phyloP scores from a whole-genome alignment of 2,329 filamentous ascomycete genomes.

The Leptographium flavum region DNA sequence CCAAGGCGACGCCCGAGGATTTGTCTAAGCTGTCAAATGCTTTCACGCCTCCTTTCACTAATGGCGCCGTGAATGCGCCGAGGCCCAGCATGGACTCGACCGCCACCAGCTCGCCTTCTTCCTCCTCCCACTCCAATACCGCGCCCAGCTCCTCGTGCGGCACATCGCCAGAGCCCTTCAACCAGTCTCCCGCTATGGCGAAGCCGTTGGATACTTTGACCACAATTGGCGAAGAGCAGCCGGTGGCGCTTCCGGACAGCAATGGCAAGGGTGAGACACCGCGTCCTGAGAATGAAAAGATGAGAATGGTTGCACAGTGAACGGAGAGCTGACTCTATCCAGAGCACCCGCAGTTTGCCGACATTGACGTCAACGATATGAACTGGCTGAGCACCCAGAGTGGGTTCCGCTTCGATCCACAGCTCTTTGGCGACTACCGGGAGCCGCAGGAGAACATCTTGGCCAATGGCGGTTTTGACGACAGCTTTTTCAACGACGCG shows the following conservation, averaged over 20 bases:
- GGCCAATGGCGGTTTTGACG: conserved; percentile 54
- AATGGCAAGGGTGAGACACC: no score
- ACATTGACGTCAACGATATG: conserved; percentile 40
- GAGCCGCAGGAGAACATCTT: conserved; percentile 77
- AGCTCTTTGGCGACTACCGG: conserved; percentile 82
- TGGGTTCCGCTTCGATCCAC: conserved; percentile 75
- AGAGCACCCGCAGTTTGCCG: conserved; percentile 24
- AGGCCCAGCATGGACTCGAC: conserved; percentile 35
- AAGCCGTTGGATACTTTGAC: conserved; percentile 49
- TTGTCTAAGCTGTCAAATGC: conserved; percentile 41
- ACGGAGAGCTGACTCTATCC: conserved; percentile 10
- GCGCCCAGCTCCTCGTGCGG: conserved; percentile 54
- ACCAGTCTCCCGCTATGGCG: conserved; percentile 53
- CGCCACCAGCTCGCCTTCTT: conserved; percentile 50
- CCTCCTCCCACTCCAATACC: conserved; percentile 44
- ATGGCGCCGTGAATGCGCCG: conserved; percentile 27
- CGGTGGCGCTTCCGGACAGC: conserved; percentile 31
- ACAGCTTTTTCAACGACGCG: conserved; percentile 56
- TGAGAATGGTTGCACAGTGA: no score
- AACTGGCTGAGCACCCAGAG: conserved; percentile 72
- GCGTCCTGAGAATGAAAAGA: no score
- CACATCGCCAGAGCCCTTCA: conserved; percentile 63
- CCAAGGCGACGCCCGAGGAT: conserved; percentile 30
- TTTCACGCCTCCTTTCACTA: conserved; percentile 42
- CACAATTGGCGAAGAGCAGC: conserved; percentile 53